Evolutionary conservation across 1,139 yeast genomes (phyloP).

Genomic region (Arxiozyma slooffiae): DNA sequence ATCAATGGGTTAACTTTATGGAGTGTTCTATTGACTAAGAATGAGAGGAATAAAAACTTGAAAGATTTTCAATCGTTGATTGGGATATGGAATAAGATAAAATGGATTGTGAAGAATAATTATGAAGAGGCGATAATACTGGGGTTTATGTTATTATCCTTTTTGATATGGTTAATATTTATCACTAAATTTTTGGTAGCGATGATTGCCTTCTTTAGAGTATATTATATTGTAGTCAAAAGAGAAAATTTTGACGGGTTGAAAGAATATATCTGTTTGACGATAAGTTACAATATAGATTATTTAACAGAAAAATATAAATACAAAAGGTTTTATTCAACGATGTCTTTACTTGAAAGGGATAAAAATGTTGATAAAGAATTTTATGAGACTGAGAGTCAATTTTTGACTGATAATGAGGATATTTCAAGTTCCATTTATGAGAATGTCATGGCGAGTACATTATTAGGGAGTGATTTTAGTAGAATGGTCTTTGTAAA

Average conservation of each 20-base stretch:
- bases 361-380: not conserved
- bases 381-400: slow-evolving; percentile 1
- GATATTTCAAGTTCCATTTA: not conserved
- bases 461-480: not conserved
- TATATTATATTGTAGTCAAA: slow-evolving; percentile 37
- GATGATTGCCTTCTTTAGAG: slow-evolving; percentile 13
- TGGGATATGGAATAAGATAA: slow-evolving; percentile 47
- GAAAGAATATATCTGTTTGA: slow-evolving; percentile 21
- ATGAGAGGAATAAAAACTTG: slow-evolving; percentile 28
- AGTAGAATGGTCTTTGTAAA: slow-evolving; percentile 4
- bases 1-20: slow-evolving; percentile 67
- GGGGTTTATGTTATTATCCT: slow-evolving; percentile 65
- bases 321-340: slow-evolving; percentile 11
- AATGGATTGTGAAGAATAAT: slow-evolving; percentile 50
- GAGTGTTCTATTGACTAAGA: slow-evolving; percentile 35
- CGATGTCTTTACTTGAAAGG: slow-evolving; percentile 5
- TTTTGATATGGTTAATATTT: slow-evolving; percentile 50
- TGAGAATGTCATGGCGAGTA: not conserved
- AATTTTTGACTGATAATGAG: not conserved
- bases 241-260: slow-evolving; percentile 13
- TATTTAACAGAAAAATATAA: slow-evolving; percentile 17
- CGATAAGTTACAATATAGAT: slow-evolving; percentile 22
- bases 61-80: slow-evolving; percentile 26
- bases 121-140: slow-evolving; percentile 58
- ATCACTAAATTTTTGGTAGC: slow-evolving; percentile 12